A percentile compares a stretch with the other conserved stretches of the same genome.
Evolutionary conservation across 495 filamentous ascomycete species (phyloP).

Genomic region (Xeromyces bisporus): DNA sequence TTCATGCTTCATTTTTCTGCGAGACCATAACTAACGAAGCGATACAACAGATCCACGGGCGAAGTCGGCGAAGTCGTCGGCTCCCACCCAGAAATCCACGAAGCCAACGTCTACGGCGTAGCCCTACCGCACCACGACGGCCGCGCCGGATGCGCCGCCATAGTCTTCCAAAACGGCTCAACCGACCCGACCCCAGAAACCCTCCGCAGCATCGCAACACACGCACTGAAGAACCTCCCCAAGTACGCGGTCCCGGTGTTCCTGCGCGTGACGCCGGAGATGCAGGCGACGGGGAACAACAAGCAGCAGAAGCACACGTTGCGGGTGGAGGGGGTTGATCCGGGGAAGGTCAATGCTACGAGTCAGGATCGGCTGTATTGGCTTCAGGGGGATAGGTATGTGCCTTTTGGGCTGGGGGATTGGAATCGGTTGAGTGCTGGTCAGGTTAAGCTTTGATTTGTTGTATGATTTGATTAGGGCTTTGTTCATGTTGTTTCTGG

Average conservation of each 20-base stretch:
- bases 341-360: constrained; percentile 31
- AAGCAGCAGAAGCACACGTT: constrained; percentile 69
- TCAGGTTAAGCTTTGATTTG: constrained; percentile 48
- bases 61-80: constrained; percentile 56
- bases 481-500: too few relatives aligned
- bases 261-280: constrained; percentile 43
- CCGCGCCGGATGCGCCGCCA: constrained; percentile 64
- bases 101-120: constrained; percentile 85
- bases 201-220: constrained; percentile 40
- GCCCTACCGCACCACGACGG: constrained; percentile 71
- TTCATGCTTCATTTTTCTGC: constrained; percentile 29
- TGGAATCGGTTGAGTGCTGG: constrained; percentile 53
- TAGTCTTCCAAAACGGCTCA: constrained; percentile 32
- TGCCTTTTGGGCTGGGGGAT: constrained; percentile 44
- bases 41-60: constrained; percentile 39
- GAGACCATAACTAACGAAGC: background rate
- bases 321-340: constrained; percentile 58
- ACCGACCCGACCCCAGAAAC: constrained; percentile 21
- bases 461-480: too few relatives aligned
- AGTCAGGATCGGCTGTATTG: constrained; percentile 55
- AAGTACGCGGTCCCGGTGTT: constrained; percentile 67
- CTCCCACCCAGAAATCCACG: constrained; percentile 44
- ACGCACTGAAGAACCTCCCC: constrained; percentile 43
- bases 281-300: constrained; percentile 63
- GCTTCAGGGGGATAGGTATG: constrained; percentile 47